Base-by-base conservation (phyloP, 495 filamentous ascomycete species). In the Ramalina intermedia region DNA sequence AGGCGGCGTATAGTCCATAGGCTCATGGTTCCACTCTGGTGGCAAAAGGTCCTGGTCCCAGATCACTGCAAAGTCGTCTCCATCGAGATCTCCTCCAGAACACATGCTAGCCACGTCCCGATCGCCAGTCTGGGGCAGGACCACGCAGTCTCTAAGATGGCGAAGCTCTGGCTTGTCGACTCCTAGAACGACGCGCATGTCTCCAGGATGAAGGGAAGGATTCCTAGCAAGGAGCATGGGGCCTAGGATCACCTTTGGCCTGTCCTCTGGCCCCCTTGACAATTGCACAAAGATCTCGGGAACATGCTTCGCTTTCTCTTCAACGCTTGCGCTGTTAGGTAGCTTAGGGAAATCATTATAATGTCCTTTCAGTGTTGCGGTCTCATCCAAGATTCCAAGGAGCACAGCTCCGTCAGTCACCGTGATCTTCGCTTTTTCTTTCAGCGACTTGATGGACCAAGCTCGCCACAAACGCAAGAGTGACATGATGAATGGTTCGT, bases 1-100 rank as follows among this genome's bases (percentile, higher is more conserved):
- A 3, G 74, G 70, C 2, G 73, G 63, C 0, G 66, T 67, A 56
- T 83, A 90, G 46, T 79, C 67, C 86, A 95, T 94, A 0, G 90
- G 82, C 2, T 70, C 61, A 33, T 75, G 64, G 49, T 87, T 82
- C 75, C 79, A 85, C 42, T 82, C 67, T 0, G 48, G 39, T 2
- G 87, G 88, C 23, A 89, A 62, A 5, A 99, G 69, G 40, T 81
- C 75, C 33, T 69, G 57, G 55, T 99, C 88, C 91, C 91, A 99
- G 35, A 96, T 84, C 17, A 96, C 82, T 21, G 95, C 74, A 58
- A 84, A 99, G 59, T 96, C 93, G 55, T 99, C 91, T 0, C 91
- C 91, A 63, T 99, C 91, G 3, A 99, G 69, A 61, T 99, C 91
- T 5, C 91, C 93, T 2, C 91, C 91, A 6, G 91, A 94, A 54